Evolutionary conservation across 1,284 basidiomycete species (phyloP).

Genomic region (Entoloma clypeatum): DNA sequence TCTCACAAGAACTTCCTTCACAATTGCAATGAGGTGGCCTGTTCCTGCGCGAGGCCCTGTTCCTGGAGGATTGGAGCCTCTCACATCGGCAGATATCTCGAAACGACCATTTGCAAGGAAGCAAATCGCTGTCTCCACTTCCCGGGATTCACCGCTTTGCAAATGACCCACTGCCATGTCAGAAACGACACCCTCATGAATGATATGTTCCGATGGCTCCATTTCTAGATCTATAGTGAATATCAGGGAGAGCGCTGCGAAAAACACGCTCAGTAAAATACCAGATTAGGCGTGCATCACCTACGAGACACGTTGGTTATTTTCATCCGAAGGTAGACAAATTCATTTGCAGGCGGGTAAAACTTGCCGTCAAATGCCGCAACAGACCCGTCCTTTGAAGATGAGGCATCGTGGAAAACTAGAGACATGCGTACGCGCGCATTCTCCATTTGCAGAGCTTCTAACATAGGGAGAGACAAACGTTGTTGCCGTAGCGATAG

Average conservation of each 20-base stretch:
- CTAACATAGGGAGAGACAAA: conserved; percentile 73
- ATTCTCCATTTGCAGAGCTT: conserved; percentile 64
- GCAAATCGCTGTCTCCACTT: conserved; percentile 58
- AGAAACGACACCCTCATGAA: conserved; percentile 64
- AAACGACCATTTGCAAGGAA: conserved; percentile 76
- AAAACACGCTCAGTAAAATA: conserved; percentile 7
- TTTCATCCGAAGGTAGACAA: conserved; percentile 50
- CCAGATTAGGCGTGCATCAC: conserved; percentile 19
- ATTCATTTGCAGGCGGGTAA: conserved; percentile 51
- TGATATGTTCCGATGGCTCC: conserved; percentile 59
- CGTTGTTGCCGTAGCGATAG: conserved; percentile 74
- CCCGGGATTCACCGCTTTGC: conserved; percentile 46
- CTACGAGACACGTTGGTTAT: conserved; percentile 62
- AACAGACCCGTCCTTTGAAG: conserved; percentile 17
- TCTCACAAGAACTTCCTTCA: conserved; percentile 19
- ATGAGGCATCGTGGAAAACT: conserved; percentile 28
- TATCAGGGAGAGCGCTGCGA: conserved; percentile 44
- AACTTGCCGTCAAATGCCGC: conserved; percentile 34
- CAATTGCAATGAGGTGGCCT: conserved; percentile 35
- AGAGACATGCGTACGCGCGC: conserved; percentile 60
- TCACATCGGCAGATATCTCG: conserved; percentile 59
- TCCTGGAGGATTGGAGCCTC: conserved; percentile 29
- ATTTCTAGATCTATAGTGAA: conserved; percentile 53
- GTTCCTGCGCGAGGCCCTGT: conserved; percentile 32
- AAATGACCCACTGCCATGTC: conserved; percentile 60